Conservation (phyloP, 495 filamentous ascomycete species). For the Penicillium bialowiezense region DNA sequence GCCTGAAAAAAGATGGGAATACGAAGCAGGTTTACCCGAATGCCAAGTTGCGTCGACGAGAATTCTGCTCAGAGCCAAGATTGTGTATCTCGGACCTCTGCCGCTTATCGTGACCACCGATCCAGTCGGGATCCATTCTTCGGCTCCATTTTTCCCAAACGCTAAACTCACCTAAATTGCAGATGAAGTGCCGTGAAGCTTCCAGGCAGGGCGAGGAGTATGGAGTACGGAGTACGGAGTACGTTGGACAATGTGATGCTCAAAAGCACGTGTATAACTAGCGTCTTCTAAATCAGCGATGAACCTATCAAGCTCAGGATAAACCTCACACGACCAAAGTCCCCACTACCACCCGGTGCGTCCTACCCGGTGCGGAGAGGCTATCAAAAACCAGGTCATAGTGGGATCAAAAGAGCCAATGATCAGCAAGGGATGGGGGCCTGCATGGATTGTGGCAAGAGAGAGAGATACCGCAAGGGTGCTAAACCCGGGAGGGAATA, state of each 20-base stretch:
- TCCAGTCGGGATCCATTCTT: not conserved
- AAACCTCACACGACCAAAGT: not conserved
- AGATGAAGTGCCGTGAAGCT: too few species aligned
- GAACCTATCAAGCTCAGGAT: too few species aligned
- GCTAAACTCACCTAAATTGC: not conserved
- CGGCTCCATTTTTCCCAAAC: not conserved
- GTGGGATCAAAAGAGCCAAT: not conserved
- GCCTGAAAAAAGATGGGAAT: not conserved
- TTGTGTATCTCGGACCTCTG: constrained; percentile 1
- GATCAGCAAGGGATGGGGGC: constrained; percentile 2
- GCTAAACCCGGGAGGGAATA: constrained; percentile 11
- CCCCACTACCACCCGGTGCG: not conserved
- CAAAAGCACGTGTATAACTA: too few species aligned
- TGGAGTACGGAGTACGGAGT: too few species aligned
- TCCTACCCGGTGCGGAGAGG: not conserved
- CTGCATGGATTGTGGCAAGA: constrained; percentile 13
- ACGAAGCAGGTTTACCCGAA: not conserved
- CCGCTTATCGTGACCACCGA: not conserved
- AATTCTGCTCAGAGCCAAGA: not conserved
- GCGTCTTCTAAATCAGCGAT: too few species aligned
- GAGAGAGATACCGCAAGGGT: constrained; percentile 1
- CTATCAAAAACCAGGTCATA: not conserved
- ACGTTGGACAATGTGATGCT: too few species aligned
- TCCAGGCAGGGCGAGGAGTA: too few species aligned
- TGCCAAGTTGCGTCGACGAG: not conserved